Evolutionary conservation across 2,329 filamentous ascomycete genomes (phyloP), one percentile per base, ranked within the genome.

Genomic region (Fusarium sp.): DNA sequence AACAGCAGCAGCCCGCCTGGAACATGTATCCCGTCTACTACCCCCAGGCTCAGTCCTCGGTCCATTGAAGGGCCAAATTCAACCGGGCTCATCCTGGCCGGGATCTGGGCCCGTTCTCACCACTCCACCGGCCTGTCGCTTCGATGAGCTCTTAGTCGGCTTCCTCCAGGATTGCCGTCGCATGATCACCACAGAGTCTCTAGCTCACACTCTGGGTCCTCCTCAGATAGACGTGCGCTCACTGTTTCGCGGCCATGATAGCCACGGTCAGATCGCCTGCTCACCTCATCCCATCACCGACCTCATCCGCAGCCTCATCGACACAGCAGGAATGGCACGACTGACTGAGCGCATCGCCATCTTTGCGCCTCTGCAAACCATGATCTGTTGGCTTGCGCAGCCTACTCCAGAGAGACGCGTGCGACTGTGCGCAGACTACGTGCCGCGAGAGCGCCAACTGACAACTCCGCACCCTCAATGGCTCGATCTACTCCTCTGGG

Each of bases 111-210:
- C 81, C 32, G 72, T 84, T 52, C 74, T 81, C 48, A 80, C 76
- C 39, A 69, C 77, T 12, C 68, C 76, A 47, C 76, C 80, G 38
- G 78, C 76, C 32, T 81, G 78, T 56, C 80, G 80, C 51, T 75
- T 81, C 30, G 82, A 84, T 57, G 76, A 78, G 44, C 77, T 83
- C 41, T 62, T 83, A n/a, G 72, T 79, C 39, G 78, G 80, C 54
- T 80, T 84, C 50, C 68, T 84, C 22, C 79, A 81, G 50, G 77
- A 81, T 62, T 82, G 82, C 64, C 82, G 79, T 47, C 78, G 77
- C 54, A 78, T 82, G 51, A 77, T 79, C n/a, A 72, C 76, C 44
- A 66, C 75, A 56, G 75, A 71, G 68, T 74, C 76, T 39, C 76
- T 75, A 24, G 77, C 75, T 51, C 72, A 79, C 39, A 77, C 83